Conservation (phyloP, 495 filamentous ascomycete species). For the Aspergillus carlsbadensis region DNA sequence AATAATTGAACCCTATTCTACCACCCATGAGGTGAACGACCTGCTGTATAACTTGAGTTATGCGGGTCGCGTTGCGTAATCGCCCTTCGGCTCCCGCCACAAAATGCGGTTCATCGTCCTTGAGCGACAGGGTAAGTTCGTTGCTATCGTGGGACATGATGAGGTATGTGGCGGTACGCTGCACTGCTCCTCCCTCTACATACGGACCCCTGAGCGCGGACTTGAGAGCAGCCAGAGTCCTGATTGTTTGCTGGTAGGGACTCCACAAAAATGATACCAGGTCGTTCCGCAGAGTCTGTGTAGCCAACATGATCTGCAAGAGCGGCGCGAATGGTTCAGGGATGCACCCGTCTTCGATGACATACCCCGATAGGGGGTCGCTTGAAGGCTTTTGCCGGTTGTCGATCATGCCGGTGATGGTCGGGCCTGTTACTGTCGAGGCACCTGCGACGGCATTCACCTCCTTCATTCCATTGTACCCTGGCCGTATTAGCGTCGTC, state of each 20-base stretch:
- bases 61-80: neutral
- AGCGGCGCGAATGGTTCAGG: slow-evolving; percentile 55
- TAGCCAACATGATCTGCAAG: slow-evolving; percentile 56
- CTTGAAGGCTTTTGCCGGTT: slow-evolving; percentile 42
- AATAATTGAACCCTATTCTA: slow-evolving; percentile 16
- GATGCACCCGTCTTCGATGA: slow-evolving; percentile 65
- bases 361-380: slow-evolving; percentile 60
- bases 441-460: slow-evolving; percentile 57
- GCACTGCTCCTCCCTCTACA: slow-evolving; percentile 50
- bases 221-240: slow-evolving; percentile 46
- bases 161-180: slow-evolving; percentile 64
- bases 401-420: slow-evolving; percentile 65
- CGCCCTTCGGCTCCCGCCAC: slow-evolving; percentile 11
- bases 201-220: slow-evolving; percentile 58
- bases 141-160: slow-evolving; percentile 72
- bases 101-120: slow-evolving; percentile 40
- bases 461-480: slow-evolving; percentile 56
- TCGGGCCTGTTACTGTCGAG: slow-evolving; percentile 54
- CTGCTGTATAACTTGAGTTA: neutral
- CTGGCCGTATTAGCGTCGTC: slow-evolving; percentile 14
- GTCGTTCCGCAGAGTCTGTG: slow-evolving; percentile 18
- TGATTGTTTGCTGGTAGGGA: slow-evolving; percentile 31
- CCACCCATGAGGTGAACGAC: slow-evolving; percentile 5
- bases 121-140: slow-evolving; percentile 57
- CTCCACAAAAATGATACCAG: neutral